Evolutionary conservation across 441 rosid species (phyloP), one percentile per base, ranked within the genome.

Genomic region (Mallotus repandus): DNA sequence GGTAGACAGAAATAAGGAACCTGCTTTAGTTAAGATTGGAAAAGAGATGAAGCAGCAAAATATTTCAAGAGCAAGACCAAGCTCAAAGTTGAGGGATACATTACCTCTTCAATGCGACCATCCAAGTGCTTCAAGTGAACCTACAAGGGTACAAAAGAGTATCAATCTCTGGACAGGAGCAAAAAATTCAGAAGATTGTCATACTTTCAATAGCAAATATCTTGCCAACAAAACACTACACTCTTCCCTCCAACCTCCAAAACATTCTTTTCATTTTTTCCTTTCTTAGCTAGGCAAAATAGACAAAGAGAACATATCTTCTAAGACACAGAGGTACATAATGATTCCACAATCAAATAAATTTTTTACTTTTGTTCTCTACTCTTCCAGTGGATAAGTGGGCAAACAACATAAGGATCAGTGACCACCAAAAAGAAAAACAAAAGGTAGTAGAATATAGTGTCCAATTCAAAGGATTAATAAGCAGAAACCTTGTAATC

Each of bases 1-100:
- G 99, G 99, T 78, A 94, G 91, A 86, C 89, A 89, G 92, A 94
- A 94, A 89, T 94, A 94, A 77, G 98, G 99, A 84, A 94, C 99
- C 99, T 94, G 97, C 78, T 85, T 81, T 81, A 84, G 84, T 84
- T 74, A 80, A 84, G 79, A 77, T 75, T 77, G 50, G 50, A 67
- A 76, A 86, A 72, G 10, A 41, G 73, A 81, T 80, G 84, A 85
- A 82, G 83, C 71, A 54, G 74, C 82, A 74, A 67, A 65, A 70
- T 73, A 78, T 74, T 57, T 57, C 74, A 74, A 70, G 72, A 77
- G 54, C 25, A 54, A 45, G 69, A 76, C 63, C 74, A 76, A 69
- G 66, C 43, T 63, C 73, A 62, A 76, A 73, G 57, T 13, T 65
- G 11, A 66, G 59, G 14, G 63, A 66, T 45, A 7, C 49, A 43